Percentiles rank a stretch among this genome's conserved stretches.
phyloP scores from a whole-genome alignment of 164 flowering plant genomes.

The Tetrastigma voinierianum region DNA sequence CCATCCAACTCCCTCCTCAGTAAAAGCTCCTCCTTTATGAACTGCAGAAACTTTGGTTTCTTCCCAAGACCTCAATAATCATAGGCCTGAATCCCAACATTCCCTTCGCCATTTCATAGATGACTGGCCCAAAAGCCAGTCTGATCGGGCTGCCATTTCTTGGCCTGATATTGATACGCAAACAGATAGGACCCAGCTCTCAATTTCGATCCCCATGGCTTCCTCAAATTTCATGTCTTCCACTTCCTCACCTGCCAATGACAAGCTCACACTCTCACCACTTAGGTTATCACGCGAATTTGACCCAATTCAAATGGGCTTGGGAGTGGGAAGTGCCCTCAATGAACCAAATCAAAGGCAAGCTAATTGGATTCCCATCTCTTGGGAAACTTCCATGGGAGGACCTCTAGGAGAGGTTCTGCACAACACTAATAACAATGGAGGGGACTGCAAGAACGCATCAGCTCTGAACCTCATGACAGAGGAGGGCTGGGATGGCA shows the following conservation, averaged over 20 bases:
- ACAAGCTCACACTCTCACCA: constrained; percentile 51
- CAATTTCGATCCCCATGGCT: constrained; percentile 71
- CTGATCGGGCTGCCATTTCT: constrained; percentile 34
- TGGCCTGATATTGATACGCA: constrained; percentile 58
- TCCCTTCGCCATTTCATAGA: constrained; percentile 67
- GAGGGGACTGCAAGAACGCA: constrained; percentile 30
- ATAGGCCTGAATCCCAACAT: constrained; percentile 37
- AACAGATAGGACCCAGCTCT: constrained; percentile 72
- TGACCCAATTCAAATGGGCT: constrained; percentile 58
- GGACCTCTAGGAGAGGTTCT: constrained; percentile 92
- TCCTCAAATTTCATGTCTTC: constrained; percentile 53
- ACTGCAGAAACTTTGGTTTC: constrained; percentile 27
- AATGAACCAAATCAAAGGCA: constrained; percentile 39
- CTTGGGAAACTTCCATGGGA: constrained; percentile 74
- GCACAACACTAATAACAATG: constrained; percentile 34
- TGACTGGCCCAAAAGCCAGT: constrained; percentile 60
- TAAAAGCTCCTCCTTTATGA: constrained; percentile 27
- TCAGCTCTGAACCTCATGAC: constrained; percentile 58
- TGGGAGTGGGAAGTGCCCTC: constrained; percentile 43
- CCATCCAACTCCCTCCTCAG: constrained; percentile 53
- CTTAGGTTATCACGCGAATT: constrained; percentile 53
- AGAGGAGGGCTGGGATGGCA: constrained; percentile 61
- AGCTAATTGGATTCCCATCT: constrained; percentile 55
- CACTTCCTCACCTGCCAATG: constrained; percentile 53
- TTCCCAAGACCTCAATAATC: constrained; percentile 31